Percentiles rank a stretch among this genome's conserved stretches.
Evolutionary conservation across 306 rosid genomes (phyloP).

Genomic region (Pyrus pyrifolia): DNA sequence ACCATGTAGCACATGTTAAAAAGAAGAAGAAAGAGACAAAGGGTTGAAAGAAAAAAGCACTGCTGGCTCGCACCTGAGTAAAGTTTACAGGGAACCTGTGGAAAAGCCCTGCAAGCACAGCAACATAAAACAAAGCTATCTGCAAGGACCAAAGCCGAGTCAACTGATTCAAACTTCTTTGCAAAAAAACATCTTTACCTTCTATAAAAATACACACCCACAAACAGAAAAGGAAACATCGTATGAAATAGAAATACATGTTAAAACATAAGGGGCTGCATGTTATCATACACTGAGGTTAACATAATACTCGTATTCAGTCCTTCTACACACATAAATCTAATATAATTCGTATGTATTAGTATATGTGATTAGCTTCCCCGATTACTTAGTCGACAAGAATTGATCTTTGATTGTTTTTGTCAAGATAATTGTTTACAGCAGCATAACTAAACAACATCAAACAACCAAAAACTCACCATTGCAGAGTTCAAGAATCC

Average conservation of each 20-base stretch:
- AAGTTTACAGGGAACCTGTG: slow-evolving; percentile 81
- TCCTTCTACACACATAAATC: not conserved
- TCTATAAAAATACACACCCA: not conserved
- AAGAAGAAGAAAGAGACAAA: slow-evolving; percentile 3
- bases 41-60: slow-evolving; percentile 1
- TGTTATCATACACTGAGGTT: not conserved
- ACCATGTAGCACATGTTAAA: slow-evolving; percentile 7
- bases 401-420: not conserved
- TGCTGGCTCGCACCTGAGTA: slow-evolving; percentile 53
- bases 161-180: slow-evolving; percentile 17
- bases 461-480: slow-evolving; percentile 37
- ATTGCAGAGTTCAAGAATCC: slow-evolving; percentile 81
- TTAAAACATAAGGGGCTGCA: not conserved
- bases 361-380: not conserved
- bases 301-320: not conserved
- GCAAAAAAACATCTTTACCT: slow-evolving; percentile 1
- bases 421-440: not conserved
- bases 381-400: not conserved
- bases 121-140: slow-evolving; percentile 89
- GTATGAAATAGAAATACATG: not conserved
- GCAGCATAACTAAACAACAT: not conserved
- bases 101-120: slow-evolving; percentile 81
- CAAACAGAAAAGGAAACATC: not conserved
- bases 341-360: not conserved
- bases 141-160: slow-evolving; percentile 30